Percentiles rank a stretch among this genome's conserved stretches.
phyloP scores from a whole-genome alignment of 2,329 filamentous ascomycete species.

The Alternaria novae-zelandiae region DNA sequence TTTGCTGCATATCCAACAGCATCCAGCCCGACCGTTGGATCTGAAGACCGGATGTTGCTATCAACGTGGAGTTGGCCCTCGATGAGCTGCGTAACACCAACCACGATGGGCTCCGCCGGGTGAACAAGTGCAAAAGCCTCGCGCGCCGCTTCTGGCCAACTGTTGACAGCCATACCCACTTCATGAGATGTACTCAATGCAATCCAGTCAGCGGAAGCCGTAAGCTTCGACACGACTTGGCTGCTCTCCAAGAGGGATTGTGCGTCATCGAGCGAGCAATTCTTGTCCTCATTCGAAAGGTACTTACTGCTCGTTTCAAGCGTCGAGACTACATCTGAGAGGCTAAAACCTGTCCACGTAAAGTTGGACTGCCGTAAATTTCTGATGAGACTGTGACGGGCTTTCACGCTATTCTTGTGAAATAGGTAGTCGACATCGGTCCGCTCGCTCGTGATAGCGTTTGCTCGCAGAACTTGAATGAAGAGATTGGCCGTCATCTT shows the following conservation, averaged over 20 bases:
- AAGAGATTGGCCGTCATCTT: constrained; percentile 84
- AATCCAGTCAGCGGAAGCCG: constrained; percentile 67
- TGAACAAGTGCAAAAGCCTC: constrained; percentile 70
- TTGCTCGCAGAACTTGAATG: constrained; percentile 81
- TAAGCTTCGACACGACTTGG: constrained; percentile 65
- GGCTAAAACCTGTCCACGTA: constrained; percentile 79
- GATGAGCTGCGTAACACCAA: constrained; percentile 64
- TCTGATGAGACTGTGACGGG: constrained; percentile 70
- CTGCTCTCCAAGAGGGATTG: constrained; percentile 69
- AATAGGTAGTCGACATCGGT: constrained; percentile 89
- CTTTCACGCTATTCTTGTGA: constrained; percentile 73
- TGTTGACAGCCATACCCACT: constrained; percentile 73
- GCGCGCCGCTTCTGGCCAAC: constrained; percentile 68
- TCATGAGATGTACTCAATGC: constrained; percentile 75
- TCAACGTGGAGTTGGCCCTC: constrained; percentile 64
- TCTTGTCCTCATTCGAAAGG: constrained; percentile 65
- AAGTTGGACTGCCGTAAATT: constrained; percentile 87
- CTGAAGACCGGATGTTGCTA: constrained; percentile 29
- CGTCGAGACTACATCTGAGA: constrained; percentile 66
- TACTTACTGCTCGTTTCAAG: constrained; percentile 73
- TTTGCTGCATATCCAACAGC: constrained; percentile 37
- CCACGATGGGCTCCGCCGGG: constrained; percentile 57
- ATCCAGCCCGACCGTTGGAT: constrained; percentile 35
- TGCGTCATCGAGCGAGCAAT: constrained; percentile 67
- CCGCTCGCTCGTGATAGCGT: constrained; percentile 86